Conservation (phyloP, 257 asterid species). For the Przewalskia tangutica region DNA sequence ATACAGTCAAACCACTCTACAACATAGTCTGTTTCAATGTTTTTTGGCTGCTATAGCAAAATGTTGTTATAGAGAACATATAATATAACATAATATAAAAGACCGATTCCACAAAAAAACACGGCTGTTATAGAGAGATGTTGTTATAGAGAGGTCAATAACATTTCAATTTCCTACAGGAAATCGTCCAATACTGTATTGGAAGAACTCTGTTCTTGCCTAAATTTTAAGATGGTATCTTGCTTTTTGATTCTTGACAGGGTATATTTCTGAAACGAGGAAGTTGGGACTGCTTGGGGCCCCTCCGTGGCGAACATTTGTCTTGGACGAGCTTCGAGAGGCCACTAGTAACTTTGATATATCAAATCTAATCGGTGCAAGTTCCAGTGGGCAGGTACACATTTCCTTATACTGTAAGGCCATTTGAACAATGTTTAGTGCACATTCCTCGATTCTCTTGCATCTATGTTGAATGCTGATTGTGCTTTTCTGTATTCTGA, state of each 20-base stretch:
- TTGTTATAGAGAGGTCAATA: no score
- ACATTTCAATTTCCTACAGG: background rate
- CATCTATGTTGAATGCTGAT: background rate
- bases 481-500: background rate
- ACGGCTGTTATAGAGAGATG: no score
- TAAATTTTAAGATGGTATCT: background rate
- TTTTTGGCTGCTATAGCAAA: no score
- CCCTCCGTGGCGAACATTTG: constrained; percentile 61
- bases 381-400: constrained; percentile 59
- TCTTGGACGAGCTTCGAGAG: constrained; percentile 68
- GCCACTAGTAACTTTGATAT: constrained; percentile 63
- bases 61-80: no score
- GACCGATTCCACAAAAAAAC: no score
- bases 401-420: background rate
- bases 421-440: background rate
- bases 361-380: constrained; percentile 44
- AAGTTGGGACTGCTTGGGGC: constrained; percentile 67
- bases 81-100: no score
- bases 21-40: no score
- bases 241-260: constrained; percentile 26
- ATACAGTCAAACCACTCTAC: no score
- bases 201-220: background rate
- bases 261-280: constrained; percentile 71
- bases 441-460: background rate
- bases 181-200: background rate